A percentile compares a stretch with the other conserved stretches of the same genome.
Conservation (phyloP, 148 eudicot genomes). For the Camellia lanceoleosa region DNA sequence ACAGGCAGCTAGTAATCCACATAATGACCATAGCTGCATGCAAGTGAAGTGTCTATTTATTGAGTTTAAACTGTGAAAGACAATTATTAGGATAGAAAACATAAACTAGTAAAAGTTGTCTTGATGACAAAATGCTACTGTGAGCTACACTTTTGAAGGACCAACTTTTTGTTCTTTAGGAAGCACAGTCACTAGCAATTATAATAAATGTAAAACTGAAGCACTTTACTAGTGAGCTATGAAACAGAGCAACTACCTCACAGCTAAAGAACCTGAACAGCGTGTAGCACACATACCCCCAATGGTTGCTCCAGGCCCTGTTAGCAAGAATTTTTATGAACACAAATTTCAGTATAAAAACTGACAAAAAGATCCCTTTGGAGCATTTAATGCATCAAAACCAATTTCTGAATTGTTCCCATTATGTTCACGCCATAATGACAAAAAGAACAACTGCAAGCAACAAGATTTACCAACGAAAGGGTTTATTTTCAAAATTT, state of each 20-base stretch:
- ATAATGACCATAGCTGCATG: no score
- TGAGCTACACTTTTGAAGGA: background rate
- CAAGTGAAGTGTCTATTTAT: no score
- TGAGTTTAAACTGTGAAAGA: no score
- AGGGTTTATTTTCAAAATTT: background rate
- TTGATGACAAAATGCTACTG: background rate
- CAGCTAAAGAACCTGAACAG: slow-evolving; percentile 98
- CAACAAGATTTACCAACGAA: background rate
- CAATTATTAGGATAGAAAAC: background rate
- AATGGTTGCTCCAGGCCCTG: slow-evolving; percentile 99
- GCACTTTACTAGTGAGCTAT: background rate
- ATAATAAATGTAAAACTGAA: slow-evolving; percentile 1
- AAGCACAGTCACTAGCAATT: background rate
- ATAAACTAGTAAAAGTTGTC: background rate
- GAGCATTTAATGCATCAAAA: background rate
- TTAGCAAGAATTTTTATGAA: slow-evolving; percentile 8
- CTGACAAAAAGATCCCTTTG: background rate
- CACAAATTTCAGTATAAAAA: background rate
- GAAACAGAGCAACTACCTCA: slow-evolving; percentile 49
- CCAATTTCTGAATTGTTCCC: background rate
- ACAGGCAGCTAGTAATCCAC: no score
- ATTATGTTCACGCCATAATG: background rate
- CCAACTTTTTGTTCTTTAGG: background rate
- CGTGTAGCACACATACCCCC: slow-evolving; percentile 99
- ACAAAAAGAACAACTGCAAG: background rate